A percentile compares a stretch with the other conserved stretches of the same genome.
Conservation (phyloP, 2,329 filamentous ascomycete genomes). For the Beauveria sp. region DNA sequence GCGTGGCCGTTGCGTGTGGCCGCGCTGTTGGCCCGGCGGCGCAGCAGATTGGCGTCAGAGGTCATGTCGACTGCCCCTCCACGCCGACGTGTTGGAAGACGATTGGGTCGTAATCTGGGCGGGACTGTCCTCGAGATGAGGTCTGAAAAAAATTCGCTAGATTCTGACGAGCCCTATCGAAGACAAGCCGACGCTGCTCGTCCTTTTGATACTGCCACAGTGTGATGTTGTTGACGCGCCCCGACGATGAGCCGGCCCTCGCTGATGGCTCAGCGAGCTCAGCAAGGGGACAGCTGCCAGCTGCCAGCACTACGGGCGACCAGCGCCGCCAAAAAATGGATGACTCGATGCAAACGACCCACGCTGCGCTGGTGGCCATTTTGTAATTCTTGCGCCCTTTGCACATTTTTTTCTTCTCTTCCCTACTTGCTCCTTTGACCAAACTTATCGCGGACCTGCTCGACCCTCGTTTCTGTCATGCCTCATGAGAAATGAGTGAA, state of each 20-base stretch:
- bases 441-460: not conserved
- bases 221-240: constrained; percentile 11
- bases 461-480: not conserved
- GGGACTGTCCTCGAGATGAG: not conserved
- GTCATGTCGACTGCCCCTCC: constrained; percentile 18
- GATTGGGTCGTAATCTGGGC: not conserved
- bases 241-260: constrained; percentile 28
- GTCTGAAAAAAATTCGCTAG: not conserved
- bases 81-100: not conserved
- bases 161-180: not conserved
- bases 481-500: constrained; percentile 33
- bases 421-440: not conserved
- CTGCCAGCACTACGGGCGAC: not conserved
- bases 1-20: constrained; percentile 34
- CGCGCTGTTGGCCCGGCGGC: constrained; percentile 40
- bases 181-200: not conserved
- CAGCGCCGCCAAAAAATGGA: not conserved
- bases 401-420: not conserved
- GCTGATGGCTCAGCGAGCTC: not conserved
- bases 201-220: not conserved
- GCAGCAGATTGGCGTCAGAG: constrained; percentile 21
- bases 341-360: constrained; percentile 5
- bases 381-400: constrained; percentile 1
- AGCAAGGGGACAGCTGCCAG: not conserved
- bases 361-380: not conserved